These are phyloP conservation scores for Acacia confusa DNA, from an alignment of 306 rosid species.

Conservation along the genomic window DNA sequence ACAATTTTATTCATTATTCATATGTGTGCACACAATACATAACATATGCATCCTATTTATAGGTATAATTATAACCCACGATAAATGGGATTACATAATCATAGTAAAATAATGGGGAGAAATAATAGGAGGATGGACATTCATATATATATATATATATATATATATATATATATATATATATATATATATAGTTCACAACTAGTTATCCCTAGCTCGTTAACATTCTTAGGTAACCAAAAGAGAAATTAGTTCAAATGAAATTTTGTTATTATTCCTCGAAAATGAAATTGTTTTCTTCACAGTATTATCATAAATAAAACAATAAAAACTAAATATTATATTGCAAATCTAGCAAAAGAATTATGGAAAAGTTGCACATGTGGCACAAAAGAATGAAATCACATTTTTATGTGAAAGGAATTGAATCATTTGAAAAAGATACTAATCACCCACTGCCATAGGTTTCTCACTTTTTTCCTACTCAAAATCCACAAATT, in stretches of 20 bases:
- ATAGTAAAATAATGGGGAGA: no score
- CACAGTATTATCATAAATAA: not conserved
- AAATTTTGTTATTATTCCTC: not conserved
- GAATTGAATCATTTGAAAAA: constrained; percentile 2
- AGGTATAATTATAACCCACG: no score
- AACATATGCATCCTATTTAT: no score
- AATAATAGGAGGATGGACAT: no score
- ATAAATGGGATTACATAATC: no score
- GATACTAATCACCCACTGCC: not conserved
- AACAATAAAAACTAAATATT: not conserved
- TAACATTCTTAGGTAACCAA: not conserved
- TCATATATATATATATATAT: no score
- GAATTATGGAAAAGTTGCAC: not conserved
- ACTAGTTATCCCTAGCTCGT: not conserved
- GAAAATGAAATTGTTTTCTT: not conserved
- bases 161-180: no score
- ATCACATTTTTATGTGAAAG: not conserved
- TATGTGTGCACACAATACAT: no score
- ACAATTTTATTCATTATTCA: no score
- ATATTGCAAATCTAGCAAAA: not conserved
- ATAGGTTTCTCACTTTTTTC: constrained; percentile 23
- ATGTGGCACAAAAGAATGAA: not conserved
- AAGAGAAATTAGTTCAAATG: not conserved
- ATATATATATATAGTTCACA: no score
- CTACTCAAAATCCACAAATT: constrained; percentile 27